phyloP scores from a whole-genome alignment of 2,329 filamentous ascomycete species.

The Tolypocladium pustulatum region DNA sequence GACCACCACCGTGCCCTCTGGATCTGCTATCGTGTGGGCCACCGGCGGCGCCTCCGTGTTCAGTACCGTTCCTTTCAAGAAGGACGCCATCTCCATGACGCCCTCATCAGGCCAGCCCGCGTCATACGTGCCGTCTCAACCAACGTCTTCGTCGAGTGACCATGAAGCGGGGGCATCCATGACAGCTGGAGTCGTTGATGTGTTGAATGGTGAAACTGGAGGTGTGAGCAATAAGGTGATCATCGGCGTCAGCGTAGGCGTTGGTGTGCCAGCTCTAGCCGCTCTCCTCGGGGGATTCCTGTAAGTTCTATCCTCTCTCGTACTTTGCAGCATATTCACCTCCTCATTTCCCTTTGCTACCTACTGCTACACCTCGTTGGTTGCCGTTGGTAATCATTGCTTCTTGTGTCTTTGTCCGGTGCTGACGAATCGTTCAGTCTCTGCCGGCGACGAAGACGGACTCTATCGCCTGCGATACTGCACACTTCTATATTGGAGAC shows the following conservation, averaged over 20 bases:
- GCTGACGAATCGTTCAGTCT: neutral
- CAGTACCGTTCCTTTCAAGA: slow-evolving; percentile 30
- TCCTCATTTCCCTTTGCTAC: too few species aligned
- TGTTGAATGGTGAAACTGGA: slow-evolving; percentile 13
- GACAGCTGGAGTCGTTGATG: neutral
- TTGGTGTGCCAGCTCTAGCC: slow-evolving; percentile 28
- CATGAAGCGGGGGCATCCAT: neutral
- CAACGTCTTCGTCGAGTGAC: slow-evolving; percentile 5
- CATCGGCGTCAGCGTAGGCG: slow-evolving; percentile 36
- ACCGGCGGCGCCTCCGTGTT: slow-evolving; percentile 14
- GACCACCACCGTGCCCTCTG: slow-evolving; percentile 27
- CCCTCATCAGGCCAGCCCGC: slow-evolving; percentile 27
- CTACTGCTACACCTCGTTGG: neutral
- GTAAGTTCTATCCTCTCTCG: slow-evolving; percentile 15
- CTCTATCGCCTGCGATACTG: neutral
- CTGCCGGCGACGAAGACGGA: neutral
- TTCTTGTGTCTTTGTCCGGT: neutral
- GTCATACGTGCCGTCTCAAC: slow-evolving; percentile 29
- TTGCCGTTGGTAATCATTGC: neutral
- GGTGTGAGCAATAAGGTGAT: slow-evolving; percentile 33
- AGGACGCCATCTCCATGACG: slow-evolving; percentile 14
- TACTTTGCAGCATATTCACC: neutral
- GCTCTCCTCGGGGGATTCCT: slow-evolving; percentile 16
- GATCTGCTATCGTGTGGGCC: slow-evolving; percentile 15
- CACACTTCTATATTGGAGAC: neutral